phyloP scores from a whole-genome alignment of 257 asterid species.

The Solanum medicagineum region DNA sequence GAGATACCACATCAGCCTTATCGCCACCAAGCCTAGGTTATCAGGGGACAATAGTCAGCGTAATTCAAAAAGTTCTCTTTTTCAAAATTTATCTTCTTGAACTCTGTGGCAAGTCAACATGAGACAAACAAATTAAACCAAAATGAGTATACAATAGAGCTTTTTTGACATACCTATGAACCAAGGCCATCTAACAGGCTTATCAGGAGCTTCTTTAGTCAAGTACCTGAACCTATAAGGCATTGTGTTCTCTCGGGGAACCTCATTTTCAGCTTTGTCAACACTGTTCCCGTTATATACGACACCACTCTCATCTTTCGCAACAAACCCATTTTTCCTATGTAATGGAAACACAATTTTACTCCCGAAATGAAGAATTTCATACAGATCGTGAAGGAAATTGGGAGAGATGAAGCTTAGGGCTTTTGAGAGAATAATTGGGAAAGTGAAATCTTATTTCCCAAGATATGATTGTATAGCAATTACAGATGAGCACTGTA shows the following conservation, averaged over 20 bases:
- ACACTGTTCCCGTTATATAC: slow-evolving; percentile 4
- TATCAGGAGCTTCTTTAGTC: slow-evolving; percentile 72
- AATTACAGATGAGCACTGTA: no score
- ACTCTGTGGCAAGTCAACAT: neutral
- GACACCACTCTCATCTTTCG: slow-evolving; percentile 27
- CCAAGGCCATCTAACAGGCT: slow-evolving; percentile 77
- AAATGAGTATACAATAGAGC: neutral
- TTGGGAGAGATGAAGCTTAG: no score
- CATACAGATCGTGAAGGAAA: no score
- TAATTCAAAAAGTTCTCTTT: no score
- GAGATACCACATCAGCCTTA: no score
- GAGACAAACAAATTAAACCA: neutral
- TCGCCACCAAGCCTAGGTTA: no score
- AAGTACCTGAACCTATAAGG: slow-evolving; percentile 74
- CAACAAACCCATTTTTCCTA: slow-evolving; percentile 15
- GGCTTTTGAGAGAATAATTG: no score
- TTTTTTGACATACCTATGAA: slow-evolving; percentile 37
- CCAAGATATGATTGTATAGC: no score
- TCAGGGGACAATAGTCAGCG: no score
- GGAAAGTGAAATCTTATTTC: no score
- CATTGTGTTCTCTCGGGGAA: slow-evolving; percentile 66
- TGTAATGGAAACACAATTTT: slow-evolving; percentile 6
- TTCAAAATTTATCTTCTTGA: neutral
- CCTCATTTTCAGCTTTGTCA: slow-evolving; percentile 32
- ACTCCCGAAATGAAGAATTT: slow-evolving; percentile 7